These are phyloP conservation scores for Hypoxylon intermedium DNA, from an alignment of 495 filamentous ascomycete species.

Conservation along the genomic window DNA sequence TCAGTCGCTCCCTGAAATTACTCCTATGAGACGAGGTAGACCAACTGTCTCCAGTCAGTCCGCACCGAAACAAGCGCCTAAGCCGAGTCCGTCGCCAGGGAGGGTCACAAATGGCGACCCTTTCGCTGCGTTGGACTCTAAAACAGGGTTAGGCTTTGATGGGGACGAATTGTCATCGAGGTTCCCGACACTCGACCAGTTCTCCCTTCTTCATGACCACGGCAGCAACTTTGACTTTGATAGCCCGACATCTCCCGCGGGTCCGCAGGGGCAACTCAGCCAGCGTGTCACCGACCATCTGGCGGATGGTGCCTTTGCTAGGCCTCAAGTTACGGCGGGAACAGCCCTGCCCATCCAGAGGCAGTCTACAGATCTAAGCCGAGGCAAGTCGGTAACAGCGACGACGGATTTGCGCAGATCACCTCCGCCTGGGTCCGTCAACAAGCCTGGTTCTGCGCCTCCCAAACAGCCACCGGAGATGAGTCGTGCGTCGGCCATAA, in stretches of 20 bases:
- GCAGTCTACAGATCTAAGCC: constrained; percentile 45
- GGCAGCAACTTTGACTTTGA: constrained; percentile 90
- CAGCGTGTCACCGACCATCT: constrained; percentile 81
- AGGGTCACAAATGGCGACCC: constrained; percentile 79
- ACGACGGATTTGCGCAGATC: constrained; percentile 27
- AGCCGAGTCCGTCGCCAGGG: constrained; percentile 76
- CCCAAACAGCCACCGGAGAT: constrained; percentile 48
- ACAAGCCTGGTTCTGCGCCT: constrained; percentile 48
- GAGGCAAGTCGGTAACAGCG: constrained; percentile 33
- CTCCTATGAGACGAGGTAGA: constrained; percentile 91
- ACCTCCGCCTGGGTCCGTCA: constrained; percentile 31
- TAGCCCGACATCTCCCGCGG: constrained; percentile 53
- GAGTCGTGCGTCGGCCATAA: constrained; percentile 61
- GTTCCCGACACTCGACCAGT: constrained; percentile 93
- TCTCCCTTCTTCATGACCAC: constrained; percentile 85
- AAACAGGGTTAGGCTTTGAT: constrained; percentile 55
- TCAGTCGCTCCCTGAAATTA: constrained; percentile 83
- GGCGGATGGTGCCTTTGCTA: constrained; percentile 86
- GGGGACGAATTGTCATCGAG: constrained; percentile 81
- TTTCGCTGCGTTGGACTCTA: constrained; percentile 84
- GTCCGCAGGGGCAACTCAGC: constrained; percentile 67
- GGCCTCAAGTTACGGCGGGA: constrained; percentile 47
- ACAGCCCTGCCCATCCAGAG: constrained; percentile 39
- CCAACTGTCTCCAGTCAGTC: constrained; percentile 63
- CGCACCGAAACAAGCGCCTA: constrained; percentile 57